Evolutionary conservation across 2,329 filamentous ascomycete species (phyloP), one percentile per base, ranked within the genome.

Genomic region (Cadophora gregata): DNA sequence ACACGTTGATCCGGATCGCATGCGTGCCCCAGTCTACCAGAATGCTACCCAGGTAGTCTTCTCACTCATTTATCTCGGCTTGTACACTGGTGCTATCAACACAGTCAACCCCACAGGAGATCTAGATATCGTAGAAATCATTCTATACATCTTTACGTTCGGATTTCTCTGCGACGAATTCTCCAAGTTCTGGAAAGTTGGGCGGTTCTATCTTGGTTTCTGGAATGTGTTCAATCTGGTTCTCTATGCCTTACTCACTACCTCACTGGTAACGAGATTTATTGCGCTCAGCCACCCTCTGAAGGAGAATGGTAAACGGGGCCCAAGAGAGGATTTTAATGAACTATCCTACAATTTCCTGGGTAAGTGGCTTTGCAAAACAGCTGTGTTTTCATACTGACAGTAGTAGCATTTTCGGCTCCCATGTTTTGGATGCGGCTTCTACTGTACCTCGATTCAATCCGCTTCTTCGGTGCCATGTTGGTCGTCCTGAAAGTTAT

Each of bases 381-480:
- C 5, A 25, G n/a, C 14, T 27, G 24, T 31, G 9, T 29, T 24
- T 7, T 14, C 25, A n/a, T 61, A 36, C 70, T 74, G 63, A 74
- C 55, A 36, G 21, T 0, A 8, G 45, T 33, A 76, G 93, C 96
- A 10, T 97, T 97, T 78, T 89, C 90, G 3, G 94, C 96, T 0
- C 96, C 96, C 0, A 92, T 99, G 92, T 98, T 99, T 79, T 99
- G 96, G 95, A 91, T 90, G 76, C 91, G 96, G 4, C 84, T 99
- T 67, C 81, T 99, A 69, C 86, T 99, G 7, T 99, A 97, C 77
- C 87, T 99, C 21, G 96, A 99, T 79, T 93, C 91, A 38, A 88
- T 97, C 84, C 89, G 92, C 64, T 99, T 99, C 83, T 99, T 99
- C 75, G 96, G 96, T 27, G 93, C 95, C 59, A 99, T 99, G 96